These are phyloP conservation scores for Yamadazyma jaroonii DNA, from an alignment of 1,139 yeast species.

Conservation along the genomic window DNA sequence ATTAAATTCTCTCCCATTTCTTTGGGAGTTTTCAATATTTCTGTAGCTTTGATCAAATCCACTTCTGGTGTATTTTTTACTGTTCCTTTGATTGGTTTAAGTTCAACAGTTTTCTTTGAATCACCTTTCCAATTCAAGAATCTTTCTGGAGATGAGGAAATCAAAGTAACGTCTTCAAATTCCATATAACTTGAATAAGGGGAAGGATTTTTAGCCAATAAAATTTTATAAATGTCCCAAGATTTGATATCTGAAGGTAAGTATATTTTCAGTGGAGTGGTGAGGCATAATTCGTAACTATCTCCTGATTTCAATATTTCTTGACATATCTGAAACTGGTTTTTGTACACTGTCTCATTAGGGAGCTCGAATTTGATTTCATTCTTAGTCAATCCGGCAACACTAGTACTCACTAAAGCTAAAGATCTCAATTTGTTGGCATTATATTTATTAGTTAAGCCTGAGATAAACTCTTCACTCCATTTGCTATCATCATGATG, in stretches of 20 bases:
- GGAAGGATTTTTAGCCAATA: slow-evolving; percentile 78
- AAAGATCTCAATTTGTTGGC: not conserved
- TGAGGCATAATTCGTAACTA: slow-evolving; percentile 90
- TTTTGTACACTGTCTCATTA: slow-evolving; percentile 48
- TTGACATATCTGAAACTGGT: slow-evolving; percentile 65
- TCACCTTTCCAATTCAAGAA: slow-evolving; percentile 73
- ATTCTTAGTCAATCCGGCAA: slow-evolving; percentile 12
- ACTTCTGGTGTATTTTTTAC: slow-evolving; percentile 62
- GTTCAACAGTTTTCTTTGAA: slow-evolving; percentile 50
- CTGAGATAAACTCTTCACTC: slow-evolving; percentile 23
- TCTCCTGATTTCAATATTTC: slow-evolving; percentile 74
- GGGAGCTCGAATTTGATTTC: slow-evolving; percentile 51
- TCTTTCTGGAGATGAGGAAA: slow-evolving; percentile 94
- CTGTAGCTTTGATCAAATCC: slow-evolving; percentile 56
- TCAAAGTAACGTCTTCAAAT: slow-evolving; percentile 65
- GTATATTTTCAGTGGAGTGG: slow-evolving; percentile 67
- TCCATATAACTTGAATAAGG: slow-evolving; percentile 85
- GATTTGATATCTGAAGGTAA: slow-evolving; percentile 48
- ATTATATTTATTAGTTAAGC: slow-evolving; percentile 9
- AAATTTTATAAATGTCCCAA: slow-evolving; percentile 78
- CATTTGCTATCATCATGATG: slow-evolving; percentile 30
- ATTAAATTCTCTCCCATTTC: slow-evolving; percentile 94
- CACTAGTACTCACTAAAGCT: not conserved
- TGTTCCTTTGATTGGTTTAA: slow-evolving; percentile 96
- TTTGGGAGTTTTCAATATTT: slow-evolving; percentile 76